Base-by-base conservation (phyloP, 108 stramenopile species). In the Skeletonema grethae region DNA sequence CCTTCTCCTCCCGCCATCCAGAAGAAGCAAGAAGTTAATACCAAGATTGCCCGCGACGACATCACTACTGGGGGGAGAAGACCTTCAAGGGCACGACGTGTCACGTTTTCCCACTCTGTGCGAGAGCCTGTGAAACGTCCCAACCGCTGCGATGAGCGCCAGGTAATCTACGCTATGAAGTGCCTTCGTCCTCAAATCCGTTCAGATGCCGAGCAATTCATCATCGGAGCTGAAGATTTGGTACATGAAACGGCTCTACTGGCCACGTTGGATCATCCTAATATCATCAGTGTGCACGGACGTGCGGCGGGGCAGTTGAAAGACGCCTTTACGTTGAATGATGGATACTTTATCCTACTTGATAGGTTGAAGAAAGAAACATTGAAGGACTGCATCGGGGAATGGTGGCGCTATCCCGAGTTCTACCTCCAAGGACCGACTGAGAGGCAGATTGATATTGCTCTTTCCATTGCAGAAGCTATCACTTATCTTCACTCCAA, bases 401-500 rank as follows among this genome's bases (percentile, higher is more conserved):
- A 36, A 0, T 61, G 60, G 60, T 36, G 35, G 34, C 24, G 35
- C 9, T 35, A 36, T 20, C 60, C 60, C n/a, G 35, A 61, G 11
- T 61, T 32, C 7, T 35, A 35, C 38, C 16, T 35, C 5, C 60
- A 61, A 5, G 60, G 60, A 16, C 60, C 60, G 11, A 61, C 57
- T 1, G 35, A 41, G 69, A 58, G 58, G 24, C 69, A 70, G 46
- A 5, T 76, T 31, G 57, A 68, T 7, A 48, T 57, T 18, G 60
- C 75, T 13, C 32, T 35, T n/a, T 22, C 43, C 0, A 78, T 93
- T 61, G 83, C 88, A 8, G 63, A 68, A 36, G 91, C 91, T 5
- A 50, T 92, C 25, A 69, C 72, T 1, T 90, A 87, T 61, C 69
- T 92, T 48, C 91, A 92, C 60, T 24, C 73, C 7, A 69, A 83